phyloP scores from a whole-genome alignment of 106 monocot species.

The Alisma plantagoaquatica region DNA sequence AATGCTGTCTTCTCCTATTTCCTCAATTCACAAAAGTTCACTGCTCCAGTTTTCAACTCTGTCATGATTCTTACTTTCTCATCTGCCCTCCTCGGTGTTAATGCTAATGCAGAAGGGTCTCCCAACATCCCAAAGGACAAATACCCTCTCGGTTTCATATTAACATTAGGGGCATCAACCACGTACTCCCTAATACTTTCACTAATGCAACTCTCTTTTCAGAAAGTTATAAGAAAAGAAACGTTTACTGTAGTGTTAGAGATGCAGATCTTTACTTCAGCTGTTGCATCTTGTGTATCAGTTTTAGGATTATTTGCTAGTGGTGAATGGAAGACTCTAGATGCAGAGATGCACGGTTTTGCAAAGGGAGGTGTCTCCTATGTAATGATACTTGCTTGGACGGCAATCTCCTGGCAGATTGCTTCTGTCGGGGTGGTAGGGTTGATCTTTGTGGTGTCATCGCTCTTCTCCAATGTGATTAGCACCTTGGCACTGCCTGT shows the following conservation, averaged over 20 bases:
- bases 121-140: neutral
- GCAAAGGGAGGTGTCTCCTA: slow-evolving; percentile 10
- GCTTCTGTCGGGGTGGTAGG: slow-evolving; percentile 26
- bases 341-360: slow-evolving; percentile 12
- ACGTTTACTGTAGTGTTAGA: slow-evolving; percentile 11
- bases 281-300: slow-evolving; percentile 8
- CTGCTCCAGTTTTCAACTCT: slow-evolving; percentile 17
- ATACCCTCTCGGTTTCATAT: slow-evolving; percentile 10
- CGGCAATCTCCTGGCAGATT: slow-evolving; percentile 19
- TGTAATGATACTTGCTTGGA: slow-evolving; percentile 18
- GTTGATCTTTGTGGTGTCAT: slow-evolving; percentile 20
- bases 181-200: slow-evolving; percentile 19
- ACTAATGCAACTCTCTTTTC: slow-evolving; percentile 22
- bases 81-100: slow-evolving; percentile 15
- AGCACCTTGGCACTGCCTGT: slow-evolving; percentile 20
- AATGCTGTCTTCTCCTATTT: slow-evolving; percentile 20
- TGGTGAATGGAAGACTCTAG: slow-evolving; percentile 16
- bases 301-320: slow-evolving; percentile 13
- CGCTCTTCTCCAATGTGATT: slow-evolving; percentile 28
- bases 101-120: neutral
- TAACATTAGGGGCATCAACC: slow-evolving; percentile 18
- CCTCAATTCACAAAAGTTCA: slow-evolving; percentile 20
- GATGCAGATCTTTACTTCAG: slow-evolving; percentile 18
- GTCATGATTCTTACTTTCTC: slow-evolving; percentile 16
- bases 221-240: slow-evolving; percentile 12